Conservation (phyloP, 164 flowering plant genomes). For the Protea cynaroides region DNA sequence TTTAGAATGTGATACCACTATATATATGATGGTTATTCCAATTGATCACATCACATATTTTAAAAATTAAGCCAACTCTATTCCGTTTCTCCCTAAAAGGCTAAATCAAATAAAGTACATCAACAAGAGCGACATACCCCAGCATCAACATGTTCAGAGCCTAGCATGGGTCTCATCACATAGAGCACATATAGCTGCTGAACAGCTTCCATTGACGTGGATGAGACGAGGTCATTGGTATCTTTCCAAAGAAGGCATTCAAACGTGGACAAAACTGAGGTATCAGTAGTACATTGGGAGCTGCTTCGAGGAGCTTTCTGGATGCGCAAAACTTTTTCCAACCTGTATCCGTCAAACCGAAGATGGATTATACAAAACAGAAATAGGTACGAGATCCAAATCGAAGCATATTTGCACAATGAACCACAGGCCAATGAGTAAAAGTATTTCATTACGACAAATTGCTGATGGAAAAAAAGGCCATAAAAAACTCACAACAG, state of each 20-base stretch:
- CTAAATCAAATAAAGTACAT: not conserved
- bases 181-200: constrained; percentile 46
- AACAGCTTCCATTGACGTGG: constrained; percentile 47
- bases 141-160: constrained; percentile 60
- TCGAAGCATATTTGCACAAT: not conserved
- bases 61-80: not conserved
- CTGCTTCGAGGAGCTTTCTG: constrained; percentile 43
- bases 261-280: constrained; percentile 31
- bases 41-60: not conserved
- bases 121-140: constrained; percentile 44
- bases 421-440: not conserved
- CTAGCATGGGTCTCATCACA: constrained; percentile 70
- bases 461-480: no score
- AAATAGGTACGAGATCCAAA: not conserved
- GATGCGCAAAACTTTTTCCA: constrained; percentile 76
- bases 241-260: constrained; percentile 69
- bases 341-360: constrained; percentile 28
- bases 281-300: constrained; percentile 14
- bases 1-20: not conserved
- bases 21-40: not conserved
- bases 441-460: no score
- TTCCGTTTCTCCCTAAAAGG: not conserved
- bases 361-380: not conserved
- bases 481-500: no score
- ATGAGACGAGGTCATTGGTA: constrained; percentile 25